Base-by-base conservation (phyloP, 306 rosid genomes). In the Vigna hirtella region DNA sequence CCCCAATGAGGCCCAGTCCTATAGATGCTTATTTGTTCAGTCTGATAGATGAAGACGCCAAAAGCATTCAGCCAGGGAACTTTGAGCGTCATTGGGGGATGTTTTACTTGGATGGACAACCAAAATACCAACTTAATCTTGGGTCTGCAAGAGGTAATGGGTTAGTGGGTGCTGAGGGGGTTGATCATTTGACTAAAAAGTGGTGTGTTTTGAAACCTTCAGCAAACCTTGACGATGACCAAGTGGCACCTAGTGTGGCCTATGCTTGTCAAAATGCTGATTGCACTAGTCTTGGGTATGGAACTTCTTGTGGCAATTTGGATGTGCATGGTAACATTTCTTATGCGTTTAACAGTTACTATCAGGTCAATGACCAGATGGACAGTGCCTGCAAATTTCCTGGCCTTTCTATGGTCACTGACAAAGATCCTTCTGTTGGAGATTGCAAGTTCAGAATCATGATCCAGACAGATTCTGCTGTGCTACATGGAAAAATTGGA, bases 71-170 rank as follows among this genome's bases (percentile, higher is more conserved):
- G 42, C 98, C 98, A 0, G 97, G 97, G 9, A 92, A 90, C 55
- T 94, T 94, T 12, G 98, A 94, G 73, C 91, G 98, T 3, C 98
- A 94, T 16, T 94, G 98, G 98, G 97, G 98, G 11, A 2, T 94
- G 48, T 94, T 94, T 81, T 88, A 87, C 90, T 86, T 55, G 0
- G 97, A 92, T 14, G 98, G 97, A 49, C 73, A 79, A n/a, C 91
- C 97, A 1, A 94, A 94, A 55, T 94, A 94, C 81, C 86, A 78
- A 81, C 92, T 92, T n/a, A 91, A 70, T 61, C 77, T 91, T 34
- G 88, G 96, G 5, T 75, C 89, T 17, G 51, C 53, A 20, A 34
- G 73, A 26, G 75, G 87, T 3, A 91, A 81, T 55, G 92, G 90
- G 0, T 73, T 95, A 32, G 88, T 86, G 16, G 86, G 76, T 20